These are phyloP conservation scores for Trichophyton verrucosum DNA, from an alignment of 2,329 filamentous ascomycete genomes.

Conservation along the genomic window DNA sequence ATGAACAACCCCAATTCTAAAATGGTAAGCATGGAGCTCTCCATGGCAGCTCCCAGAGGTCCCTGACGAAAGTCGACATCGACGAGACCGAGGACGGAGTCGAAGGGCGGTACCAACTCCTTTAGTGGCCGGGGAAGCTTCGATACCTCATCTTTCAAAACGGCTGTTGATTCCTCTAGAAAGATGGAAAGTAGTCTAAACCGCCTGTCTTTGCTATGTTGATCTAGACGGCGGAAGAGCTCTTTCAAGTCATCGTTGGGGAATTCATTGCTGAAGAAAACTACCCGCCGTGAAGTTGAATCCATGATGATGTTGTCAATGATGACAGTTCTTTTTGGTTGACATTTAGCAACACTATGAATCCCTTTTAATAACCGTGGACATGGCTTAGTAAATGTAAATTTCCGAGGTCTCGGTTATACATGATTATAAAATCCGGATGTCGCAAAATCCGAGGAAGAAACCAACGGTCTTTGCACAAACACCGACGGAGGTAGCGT, in stretches of 20 bases:
- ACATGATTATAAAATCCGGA: neutral
- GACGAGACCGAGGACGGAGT: conserved; percentile 13
- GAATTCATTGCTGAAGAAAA: conserved; percentile 41
- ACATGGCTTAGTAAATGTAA: neutral
- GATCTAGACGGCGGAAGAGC: conserved; percentile 30
- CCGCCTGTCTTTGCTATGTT: conserved; percentile 30
- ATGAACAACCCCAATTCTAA: conserved; percentile 35
- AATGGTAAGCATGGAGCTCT: conserved; percentile 34
- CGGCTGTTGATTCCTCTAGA: conserved; percentile 30
- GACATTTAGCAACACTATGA: neutral
- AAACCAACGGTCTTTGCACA: neutral
- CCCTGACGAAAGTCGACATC: conserved; percentile 23
- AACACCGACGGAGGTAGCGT: neutral
- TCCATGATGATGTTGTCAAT: neutral
- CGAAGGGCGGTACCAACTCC: conserved; percentile 15
- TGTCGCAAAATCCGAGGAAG: neutral
- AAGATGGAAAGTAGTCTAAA: conserved; percentile 31
- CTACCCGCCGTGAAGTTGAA: neutral
- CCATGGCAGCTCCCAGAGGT: conserved; percentile 35
- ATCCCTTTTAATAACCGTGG: neutral
- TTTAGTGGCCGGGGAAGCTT: neutral
- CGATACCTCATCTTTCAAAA: conserved; percentile 29
- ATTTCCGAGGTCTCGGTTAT: neutral
- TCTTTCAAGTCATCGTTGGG: conserved; percentile 33
- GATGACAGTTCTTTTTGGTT: neutral